Conservation (phyloP, 140 eudicot species). For the Oenanthe javanica region DNA sequence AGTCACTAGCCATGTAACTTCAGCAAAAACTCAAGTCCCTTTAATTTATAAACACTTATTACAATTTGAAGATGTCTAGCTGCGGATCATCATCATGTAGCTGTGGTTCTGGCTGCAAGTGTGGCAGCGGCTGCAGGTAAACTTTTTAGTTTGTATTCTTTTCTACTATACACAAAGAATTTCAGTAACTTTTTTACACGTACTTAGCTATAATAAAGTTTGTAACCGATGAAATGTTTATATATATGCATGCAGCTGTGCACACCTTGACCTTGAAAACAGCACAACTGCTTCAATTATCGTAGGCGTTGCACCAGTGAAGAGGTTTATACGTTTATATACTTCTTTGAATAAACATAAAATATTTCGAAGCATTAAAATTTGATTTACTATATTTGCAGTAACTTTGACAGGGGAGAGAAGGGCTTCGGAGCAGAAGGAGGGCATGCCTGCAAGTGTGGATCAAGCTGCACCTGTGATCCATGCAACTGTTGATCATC, state of each 20-base stretch:
- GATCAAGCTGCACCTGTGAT: constrained; percentile 40
- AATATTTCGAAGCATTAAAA: background rate
- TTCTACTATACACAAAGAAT: background rate
- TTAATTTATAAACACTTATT: background rate
- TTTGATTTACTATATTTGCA: background rate
- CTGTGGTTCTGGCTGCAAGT: constrained; percentile 56
- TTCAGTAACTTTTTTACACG: background rate
- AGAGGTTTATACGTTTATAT: constrained; percentile 31
- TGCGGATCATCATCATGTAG: constrained; percentile 36
- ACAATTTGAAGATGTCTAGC: constrained; percentile 33
- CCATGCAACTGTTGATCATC: constrained; percentile 36
- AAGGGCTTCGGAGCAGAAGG: constrained; percentile 46
- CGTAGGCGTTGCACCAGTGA: constrained; percentile 47
- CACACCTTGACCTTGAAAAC: constrained; percentile 52
- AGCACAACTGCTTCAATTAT: constrained; percentile 32
- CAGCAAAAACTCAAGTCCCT: background rate
- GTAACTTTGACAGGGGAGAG: constrained; percentile 38
- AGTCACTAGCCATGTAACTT: background rate
- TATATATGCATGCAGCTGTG: constrained; percentile 33
- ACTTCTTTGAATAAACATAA: background rate
- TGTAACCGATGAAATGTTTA: background rate
- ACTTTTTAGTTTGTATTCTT: background rate
- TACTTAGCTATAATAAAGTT: background rate
- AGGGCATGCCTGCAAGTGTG: constrained; percentile 42
- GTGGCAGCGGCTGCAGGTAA: constrained; percentile 45